Conservation (phyloP, 345 rosid species). For the Theobroma cacao region DNA sequence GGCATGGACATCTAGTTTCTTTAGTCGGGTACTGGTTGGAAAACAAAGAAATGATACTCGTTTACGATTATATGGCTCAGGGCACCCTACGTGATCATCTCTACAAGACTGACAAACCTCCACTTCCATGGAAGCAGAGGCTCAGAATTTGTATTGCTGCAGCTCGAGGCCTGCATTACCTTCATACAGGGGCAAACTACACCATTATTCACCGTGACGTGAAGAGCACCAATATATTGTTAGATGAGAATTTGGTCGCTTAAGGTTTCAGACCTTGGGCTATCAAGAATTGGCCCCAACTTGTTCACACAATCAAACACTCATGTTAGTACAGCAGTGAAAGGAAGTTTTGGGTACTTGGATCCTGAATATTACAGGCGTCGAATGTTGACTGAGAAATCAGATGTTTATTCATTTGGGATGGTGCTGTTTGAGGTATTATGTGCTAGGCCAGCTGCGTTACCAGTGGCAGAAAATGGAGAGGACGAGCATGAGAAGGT, state of each 20-base stretch:
- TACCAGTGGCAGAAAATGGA: neutral
- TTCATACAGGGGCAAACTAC: conserved; percentile 13
- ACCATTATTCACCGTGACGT: conserved; percentile 1
- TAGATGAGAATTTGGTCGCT: neutral
- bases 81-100: conserved; percentile 31
- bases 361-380: conserved; percentile 24
- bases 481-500: neutral
- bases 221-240: neutral
- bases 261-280: conserved; percentile 27
- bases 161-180: conserved; percentile 25
- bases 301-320: neutral
- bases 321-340: conserved; percentile 25
- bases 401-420: conserved; percentile 28
- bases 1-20: conserved; percentile 46
- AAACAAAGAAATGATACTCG: conserved; percentile 46
- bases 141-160: conserved; percentile 27
- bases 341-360: conserved; percentile 25
- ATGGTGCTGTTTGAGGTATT: conserved; percentile 23
- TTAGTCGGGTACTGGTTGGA: conserved; percentile 47
- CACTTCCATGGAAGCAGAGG: conserved; percentile 24
- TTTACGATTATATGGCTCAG: conserved; percentile 27
- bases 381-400: conserved; percentile 23
- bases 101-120: conserved; percentile 20
- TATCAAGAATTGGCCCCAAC: conserved; percentile 18
- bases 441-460: conserved; percentile 16